Evolutionary conservation across 176 grass and related monocot genomes (phyloP).

Genomic region (Oryza officinalis): DNA sequence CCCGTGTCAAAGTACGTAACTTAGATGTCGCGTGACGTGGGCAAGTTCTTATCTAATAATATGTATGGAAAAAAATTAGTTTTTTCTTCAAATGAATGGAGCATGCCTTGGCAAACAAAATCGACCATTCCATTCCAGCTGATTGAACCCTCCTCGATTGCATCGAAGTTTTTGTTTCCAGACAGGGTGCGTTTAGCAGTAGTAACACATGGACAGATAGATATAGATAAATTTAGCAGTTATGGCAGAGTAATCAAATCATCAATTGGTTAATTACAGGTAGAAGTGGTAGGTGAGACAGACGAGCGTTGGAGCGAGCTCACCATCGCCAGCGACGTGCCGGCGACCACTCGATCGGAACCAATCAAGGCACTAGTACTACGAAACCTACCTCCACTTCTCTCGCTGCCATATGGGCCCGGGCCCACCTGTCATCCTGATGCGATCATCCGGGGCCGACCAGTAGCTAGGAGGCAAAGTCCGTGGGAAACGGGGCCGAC

Average conservation of each 20-base stretch:
- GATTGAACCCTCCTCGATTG: neutral
- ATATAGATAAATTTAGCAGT: too few species aligned
- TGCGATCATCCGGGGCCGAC: neutral
- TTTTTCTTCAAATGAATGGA: too few species aligned
- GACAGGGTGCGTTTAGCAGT: neutral
- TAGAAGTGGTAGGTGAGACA: slow-evolving; percentile 4
- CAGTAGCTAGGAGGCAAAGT: neutral
- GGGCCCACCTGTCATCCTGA: neutral
- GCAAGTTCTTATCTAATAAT: too few species aligned
- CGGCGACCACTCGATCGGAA: neutral
- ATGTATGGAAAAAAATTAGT: too few species aligned
- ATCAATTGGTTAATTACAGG: neutral
- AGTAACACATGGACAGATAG: neutral
- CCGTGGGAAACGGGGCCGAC: slow-evolving; percentile 32
- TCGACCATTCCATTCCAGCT: neutral
- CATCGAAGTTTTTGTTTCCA: neutral
- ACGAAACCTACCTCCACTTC: too few species aligned
- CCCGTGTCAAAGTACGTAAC: too few species aligned
- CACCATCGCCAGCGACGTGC: slow-evolving; percentile 6
- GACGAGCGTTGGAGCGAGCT: neutral
- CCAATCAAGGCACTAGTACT: neutral
- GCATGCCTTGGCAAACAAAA: too few species aligned
- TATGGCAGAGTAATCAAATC: neutral
- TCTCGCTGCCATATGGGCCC: neutral
- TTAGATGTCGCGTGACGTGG: too few species aligned